These are phyloP conservation scores for Mucor mucedo DNA, from an alignment of 371 early-diverging fungal species.

Conservation along the genomic window DNA sequence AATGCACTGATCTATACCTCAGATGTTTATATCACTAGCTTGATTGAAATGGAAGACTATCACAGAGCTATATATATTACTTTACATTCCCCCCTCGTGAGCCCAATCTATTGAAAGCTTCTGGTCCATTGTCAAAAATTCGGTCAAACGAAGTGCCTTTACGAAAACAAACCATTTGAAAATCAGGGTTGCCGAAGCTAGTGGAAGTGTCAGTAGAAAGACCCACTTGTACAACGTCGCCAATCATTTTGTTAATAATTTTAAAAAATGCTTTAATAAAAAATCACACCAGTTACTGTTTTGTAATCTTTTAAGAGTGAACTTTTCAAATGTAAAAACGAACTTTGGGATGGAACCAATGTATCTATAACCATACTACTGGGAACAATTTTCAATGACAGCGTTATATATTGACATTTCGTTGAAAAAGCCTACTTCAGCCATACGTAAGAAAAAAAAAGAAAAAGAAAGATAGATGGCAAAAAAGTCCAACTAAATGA, in stretches of 20 bases:
- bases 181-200: slow-evolving; percentile 20
- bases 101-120: slow-evolving; percentile 21
- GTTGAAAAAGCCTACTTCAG: too few species aligned
- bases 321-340: slow-evolving; percentile 12
- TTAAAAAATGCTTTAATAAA: slow-evolving; percentile 23
- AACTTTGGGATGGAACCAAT: slow-evolving; percentile 1
- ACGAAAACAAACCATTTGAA: slow-evolving; percentile 14
- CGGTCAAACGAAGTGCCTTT: slow-evolving; percentile 26
- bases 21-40: slow-evolving; percentile 5
- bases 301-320: slow-evolving; percentile 13
- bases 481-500: too few species aligned
- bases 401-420: too few species aligned
- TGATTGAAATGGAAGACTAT: slow-evolving; percentile 21
- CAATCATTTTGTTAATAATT: slow-evolving; percentile 21
- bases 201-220: slow-evolving; percentile 22
- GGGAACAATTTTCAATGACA: too few species aligned
- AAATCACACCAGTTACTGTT: slow-evolving; percentile 10
- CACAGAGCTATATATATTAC: slow-evolving; percentile 16
- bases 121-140: slow-evolving; percentile 31
- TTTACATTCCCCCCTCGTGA: slow-evolving; percentile 15
- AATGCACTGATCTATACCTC: slow-evolving; percentile 29
- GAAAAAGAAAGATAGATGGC: too few species aligned
- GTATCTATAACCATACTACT: too few species aligned
- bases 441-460: too few species aligned
- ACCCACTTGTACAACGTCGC: slow-evolving; percentile 16